A percentile compares a stretch with the other conserved stretches of the same genome.
These are phyloP conservation scores for Solanum bukasovii DNA, from an alignment of 257 asterid species.

Conservation along the genomic window DNA sequence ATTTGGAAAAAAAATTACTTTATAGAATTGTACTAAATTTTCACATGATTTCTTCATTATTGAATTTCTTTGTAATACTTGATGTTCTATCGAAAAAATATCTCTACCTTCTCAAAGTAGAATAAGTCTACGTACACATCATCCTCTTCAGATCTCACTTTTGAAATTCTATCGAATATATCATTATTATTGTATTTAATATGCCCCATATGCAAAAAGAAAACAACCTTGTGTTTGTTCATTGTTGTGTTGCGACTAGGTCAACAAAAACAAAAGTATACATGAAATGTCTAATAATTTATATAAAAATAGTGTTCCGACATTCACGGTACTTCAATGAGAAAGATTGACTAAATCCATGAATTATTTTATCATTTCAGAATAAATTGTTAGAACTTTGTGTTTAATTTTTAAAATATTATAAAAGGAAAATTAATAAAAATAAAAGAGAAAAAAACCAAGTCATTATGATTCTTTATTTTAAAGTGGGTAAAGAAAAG, in stretches of 20 bases:
- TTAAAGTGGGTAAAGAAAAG: slow-evolving; percentile 11
- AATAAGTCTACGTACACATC: rapidly evolving
- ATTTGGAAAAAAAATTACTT: background rate
- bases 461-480: slow-evolving; percentile 9
- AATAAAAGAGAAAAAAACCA: background rate
- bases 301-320: slow-evolving; percentile 16
- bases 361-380: background rate
- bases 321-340: slow-evolving; percentile 28
- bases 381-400: slow-evolving; percentile 1
- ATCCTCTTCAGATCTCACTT: background rate
- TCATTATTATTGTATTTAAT: background rate
- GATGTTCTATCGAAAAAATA: rapidly evolving
- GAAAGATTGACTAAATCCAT: slow-evolving; percentile 6
- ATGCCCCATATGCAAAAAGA: background rate
- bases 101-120: background rate
- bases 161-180: background rate
- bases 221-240: background rate
- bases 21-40: background rate
- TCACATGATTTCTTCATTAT: background rate
- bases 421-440: background rate
- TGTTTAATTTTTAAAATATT: background rate
- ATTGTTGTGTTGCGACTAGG: background rate
- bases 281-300: background rate
- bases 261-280: slow-evolving; percentile 11
- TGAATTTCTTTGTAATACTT: background rate